phyloP scores from a whole-genome alignment of 2,329 filamentous ascomycete genomes.

The Lasiodiplodia hormozganensis region DNA sequence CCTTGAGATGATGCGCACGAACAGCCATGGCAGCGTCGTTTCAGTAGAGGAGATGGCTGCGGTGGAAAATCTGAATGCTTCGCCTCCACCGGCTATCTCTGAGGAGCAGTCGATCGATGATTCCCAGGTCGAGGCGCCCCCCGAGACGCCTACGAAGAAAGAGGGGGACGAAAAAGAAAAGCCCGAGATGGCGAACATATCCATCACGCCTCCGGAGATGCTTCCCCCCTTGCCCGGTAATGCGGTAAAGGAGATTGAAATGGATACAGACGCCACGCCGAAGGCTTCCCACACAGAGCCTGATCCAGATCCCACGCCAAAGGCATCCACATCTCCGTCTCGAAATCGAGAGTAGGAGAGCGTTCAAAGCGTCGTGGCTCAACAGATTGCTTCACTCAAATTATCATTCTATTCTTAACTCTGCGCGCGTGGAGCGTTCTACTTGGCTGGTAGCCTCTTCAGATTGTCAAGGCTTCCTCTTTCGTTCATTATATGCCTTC shows the following conservation, averaged over 20 bases:
- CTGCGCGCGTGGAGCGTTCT: slow-evolving; percentile 21
- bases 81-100: slow-evolving; percentile 49
- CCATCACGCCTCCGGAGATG: slow-evolving; percentile 59
- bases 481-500: not conserved
- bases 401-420: not conserved
- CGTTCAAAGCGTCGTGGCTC: not conserved
- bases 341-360: slow-evolving; percentile 13
- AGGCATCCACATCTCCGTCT: slow-evolving; percentile 35
- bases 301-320: slow-evolving; percentile 53
- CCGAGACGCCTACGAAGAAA: slow-evolving; percentile 4
- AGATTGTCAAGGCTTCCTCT: slow-evolving; percentile 21
- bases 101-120: slow-evolving; percentile 46
- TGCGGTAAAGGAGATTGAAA: slow-evolving; percentile 47
- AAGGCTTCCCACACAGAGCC: slow-evolving; percentile 44
- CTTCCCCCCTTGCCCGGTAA: slow-evolving; percentile 55
- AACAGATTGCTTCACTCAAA: slow-evolving; percentile 28
- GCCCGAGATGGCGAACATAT: not conserved
- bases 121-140: slow-evolving; percentile 35
- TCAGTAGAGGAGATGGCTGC: slow-evolving; percentile 54
- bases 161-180: not conserved
- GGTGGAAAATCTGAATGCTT: slow-evolving; percentile 43
- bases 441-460: slow-evolving; percentile 1
- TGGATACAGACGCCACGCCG: slow-evolving; percentile 45
- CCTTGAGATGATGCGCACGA: slow-evolving; percentile 97
- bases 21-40: slow-evolving; percentile 82